Evolutionary conservation across 139 green algal species (phyloP).

Genomic region (Picochlorum sp.): DNA sequence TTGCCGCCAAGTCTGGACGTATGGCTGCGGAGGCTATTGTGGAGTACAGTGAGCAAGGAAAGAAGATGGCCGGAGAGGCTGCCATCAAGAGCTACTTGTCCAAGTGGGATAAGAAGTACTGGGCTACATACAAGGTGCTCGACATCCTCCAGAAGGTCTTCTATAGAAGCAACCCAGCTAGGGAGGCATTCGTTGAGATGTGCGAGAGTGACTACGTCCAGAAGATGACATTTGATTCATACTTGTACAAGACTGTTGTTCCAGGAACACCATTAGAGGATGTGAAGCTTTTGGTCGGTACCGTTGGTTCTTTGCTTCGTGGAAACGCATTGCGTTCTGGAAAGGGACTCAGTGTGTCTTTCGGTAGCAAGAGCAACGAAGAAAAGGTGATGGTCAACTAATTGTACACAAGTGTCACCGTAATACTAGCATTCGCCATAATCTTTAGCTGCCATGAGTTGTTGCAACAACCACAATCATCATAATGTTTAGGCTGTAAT

Average conservation of each 20-base stretch:
- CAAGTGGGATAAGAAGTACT: conserved; percentile 98
- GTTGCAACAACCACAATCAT: too few species aligned
- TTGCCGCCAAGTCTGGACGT: conserved; percentile 95
- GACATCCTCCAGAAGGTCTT: conserved; percentile 99
- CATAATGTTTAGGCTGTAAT: too few species aligned
- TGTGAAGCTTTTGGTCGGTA: conserved; percentile 89
- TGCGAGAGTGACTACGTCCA: conserved; percentile 96
- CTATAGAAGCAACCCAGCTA: conserved; percentile 91
- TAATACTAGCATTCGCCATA: not conserved
- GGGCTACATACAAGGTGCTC: conserved; percentile 99
- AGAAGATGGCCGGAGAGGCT: conserved; percentile 71
- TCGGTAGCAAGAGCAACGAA: conserved; percentile 46
- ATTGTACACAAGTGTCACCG: not conserved
- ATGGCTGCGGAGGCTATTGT: conserved; percentile 97
- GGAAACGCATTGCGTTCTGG: conserved; percentile 83
- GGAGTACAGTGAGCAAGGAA: conserved; percentile 63
- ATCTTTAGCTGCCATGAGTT: not conserved
- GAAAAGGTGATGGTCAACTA: conserved; percentile 6
- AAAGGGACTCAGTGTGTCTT: conserved; percentile 55
- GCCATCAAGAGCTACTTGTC: conserved; percentile 89
- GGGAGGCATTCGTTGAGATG: conserved; percentile 99
- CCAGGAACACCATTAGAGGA: conserved; percentile 96
- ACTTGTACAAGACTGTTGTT: conserved; percentile 99
- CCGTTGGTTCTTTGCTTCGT: conserved; percentile 78
- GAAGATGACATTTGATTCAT: conserved; percentile 99